These are phyloP conservation scores for Podosphaera leucotricha DNA, from an alignment of 2,329 filamentous ascomycete species.

Conservation along the genomic window DNA sequence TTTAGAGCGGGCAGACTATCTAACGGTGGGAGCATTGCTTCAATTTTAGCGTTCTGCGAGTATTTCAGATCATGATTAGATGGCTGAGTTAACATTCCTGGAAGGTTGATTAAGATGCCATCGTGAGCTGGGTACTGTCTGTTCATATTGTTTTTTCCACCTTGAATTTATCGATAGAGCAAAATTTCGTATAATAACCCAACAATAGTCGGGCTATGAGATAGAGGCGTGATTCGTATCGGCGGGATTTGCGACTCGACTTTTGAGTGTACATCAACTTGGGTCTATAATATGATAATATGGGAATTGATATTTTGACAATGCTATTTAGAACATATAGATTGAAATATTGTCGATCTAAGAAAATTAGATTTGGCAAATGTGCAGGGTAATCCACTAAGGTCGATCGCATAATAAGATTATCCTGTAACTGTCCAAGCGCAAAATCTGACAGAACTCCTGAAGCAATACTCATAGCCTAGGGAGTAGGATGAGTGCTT, in stretches of 20 bases:
- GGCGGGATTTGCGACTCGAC: neutral
- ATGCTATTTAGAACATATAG: neutral
- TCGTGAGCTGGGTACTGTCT: neutral
- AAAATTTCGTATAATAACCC: neutral
- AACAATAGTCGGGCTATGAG: neutral
- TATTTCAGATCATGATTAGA: neutral
- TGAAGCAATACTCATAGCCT: neutral
- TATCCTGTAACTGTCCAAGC: neutral
- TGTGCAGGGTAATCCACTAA: neutral
- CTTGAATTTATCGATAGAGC: neutral
- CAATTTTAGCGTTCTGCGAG: neutral
- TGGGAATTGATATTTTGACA: neutral
- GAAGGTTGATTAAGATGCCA: too few relatives aligned
- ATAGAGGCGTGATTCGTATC: neutral
- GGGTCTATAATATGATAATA: too few relatives aligned
- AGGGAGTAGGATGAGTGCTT: neutral
- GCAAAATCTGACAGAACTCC: neutral
- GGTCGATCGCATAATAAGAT: neutral
- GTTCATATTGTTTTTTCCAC: neutral
- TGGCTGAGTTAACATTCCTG: neutral
- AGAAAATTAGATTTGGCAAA: neutral
- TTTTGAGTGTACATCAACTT: neutral
- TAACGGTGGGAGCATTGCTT: neutral
- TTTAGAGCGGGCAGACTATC: neutral
- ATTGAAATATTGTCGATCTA: neutral